These are phyloP conservation scores for Noccaea caerulescens DNA, from an alignment of 345 rosid genomes.

Conservation along the genomic window DNA sequence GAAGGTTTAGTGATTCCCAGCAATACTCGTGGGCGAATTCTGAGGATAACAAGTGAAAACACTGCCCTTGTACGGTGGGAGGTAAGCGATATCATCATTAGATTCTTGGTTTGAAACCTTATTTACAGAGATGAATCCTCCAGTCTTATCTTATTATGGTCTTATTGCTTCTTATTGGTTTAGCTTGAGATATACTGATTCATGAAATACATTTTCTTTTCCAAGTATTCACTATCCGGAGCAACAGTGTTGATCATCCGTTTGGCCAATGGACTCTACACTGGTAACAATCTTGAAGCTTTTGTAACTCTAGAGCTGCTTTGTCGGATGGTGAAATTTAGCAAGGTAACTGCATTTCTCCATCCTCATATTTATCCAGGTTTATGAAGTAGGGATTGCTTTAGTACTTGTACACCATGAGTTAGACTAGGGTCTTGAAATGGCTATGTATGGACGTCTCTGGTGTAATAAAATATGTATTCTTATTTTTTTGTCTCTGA, in stretches of 20 bases:
- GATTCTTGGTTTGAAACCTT: slow-evolving; percentile 2
- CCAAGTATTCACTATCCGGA: slow-evolving; percentile 77
- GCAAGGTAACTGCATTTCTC: slow-evolving; percentile 57
- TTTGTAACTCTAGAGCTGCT: slow-evolving; percentile 72
- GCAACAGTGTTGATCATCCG: slow-evolving; percentile 72
- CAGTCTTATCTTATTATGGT: slow-evolving; percentile 3
- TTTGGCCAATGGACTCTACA: slow-evolving; percentile 65
- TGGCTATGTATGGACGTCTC: slow-evolving; percentile 28
- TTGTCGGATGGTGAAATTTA: slow-evolving; percentile 74
- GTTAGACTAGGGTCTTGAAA: not conserved
- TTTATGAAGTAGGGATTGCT: slow-evolving; percentile 20
- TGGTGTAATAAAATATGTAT: slow-evolving; percentile 11
- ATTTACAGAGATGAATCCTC: slow-evolving; percentile 1
- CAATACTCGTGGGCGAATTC: slow-evolving; percentile 71
- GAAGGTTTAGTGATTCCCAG: slow-evolving; percentile 80
- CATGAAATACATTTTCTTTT: slow-evolving; percentile 27
- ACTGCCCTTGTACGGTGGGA: slow-evolving; percentile 96
- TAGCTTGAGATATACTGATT: slow-evolving; percentile 35
- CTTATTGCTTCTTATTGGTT: slow-evolving; percentile 11
- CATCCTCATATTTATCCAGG: slow-evolving; percentile 20
- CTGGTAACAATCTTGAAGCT: slow-evolving; percentile 62
- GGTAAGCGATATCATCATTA: slow-evolving; percentile 51
- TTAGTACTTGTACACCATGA: slow-evolving; percentile 11
- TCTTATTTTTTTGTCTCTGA: slow-evolving; percentile 32
- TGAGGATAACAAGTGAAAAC: slow-evolving; percentile 61